Evolutionary conservation across 495 filamentous ascomycete genomes (phyloP), one percentile per base, ranked within the genome.

Genomic region (Lepidopterella palustris): DNA sequence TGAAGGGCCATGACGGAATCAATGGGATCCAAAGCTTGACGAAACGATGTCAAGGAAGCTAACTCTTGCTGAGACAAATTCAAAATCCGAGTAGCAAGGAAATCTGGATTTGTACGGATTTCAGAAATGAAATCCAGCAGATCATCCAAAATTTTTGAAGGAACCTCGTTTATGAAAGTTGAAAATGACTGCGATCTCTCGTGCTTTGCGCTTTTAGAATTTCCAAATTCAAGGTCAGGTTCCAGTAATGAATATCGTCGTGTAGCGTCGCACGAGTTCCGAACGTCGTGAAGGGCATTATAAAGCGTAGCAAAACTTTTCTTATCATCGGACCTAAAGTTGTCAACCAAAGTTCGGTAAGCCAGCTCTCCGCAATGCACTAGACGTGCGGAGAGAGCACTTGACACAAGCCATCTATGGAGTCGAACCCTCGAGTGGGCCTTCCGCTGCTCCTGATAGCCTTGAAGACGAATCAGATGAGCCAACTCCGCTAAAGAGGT

Each of bases 271-370:
- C 89, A 95, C 25, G 88, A 90, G 67, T 88, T 88, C 73, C 87
- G 83, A 51, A 96, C 86, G 74, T 96, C 89, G 75, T 90, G 85
- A 60, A 96, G 79, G 51, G 89, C 87, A 77, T 92, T 88, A 72
- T 92, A 96, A 48, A 96, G 77, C 67, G 82, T 82, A 55, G 87
- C 87, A 75, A 98, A 98, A 64, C 80, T 85, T 66, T 84, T 84
- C 76, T 93, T 95, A 72, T 97, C 90, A 70, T 95, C 92, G 49
- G 87, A 84, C 65, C 87, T 87, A 72, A 95, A 90, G 68, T 83
- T 82, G 68, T 98, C 92, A 63, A 93, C 88, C 67, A 98, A 77
- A 62, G 87, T 89, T 18, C 87, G 82, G 72, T 93, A 86, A 53
- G 88, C 84, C 45, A 88, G 82, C 65, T 87, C 84, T 55, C 88